Evolutionary conservation across 176 grass and related monocot genomes (phyloP), one percentile per base, ranked within the genome.

Genomic region (Triticum urartu): DNA sequence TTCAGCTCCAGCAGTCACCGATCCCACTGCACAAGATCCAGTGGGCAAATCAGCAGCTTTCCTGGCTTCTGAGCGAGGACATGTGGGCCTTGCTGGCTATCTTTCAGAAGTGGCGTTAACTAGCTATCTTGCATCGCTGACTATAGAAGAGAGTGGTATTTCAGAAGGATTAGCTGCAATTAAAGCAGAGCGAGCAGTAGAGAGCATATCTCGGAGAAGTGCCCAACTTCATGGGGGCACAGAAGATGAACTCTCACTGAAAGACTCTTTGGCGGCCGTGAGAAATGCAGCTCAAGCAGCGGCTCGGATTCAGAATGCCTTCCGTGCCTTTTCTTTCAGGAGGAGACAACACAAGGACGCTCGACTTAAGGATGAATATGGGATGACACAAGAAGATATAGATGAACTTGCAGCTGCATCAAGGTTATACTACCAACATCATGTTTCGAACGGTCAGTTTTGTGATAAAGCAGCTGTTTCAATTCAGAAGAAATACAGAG

Each of bases 251-350:
- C 89, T 93, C 86, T 92, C 97, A 38, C 70, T 99, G 63, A 96
- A 94, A 81, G 94, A 99, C 68, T 99, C 94, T 87, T 84, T 99
- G 77, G 94, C 94, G 78, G 97, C 97, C n/a, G 97, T 99, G 21
- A 99, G 97, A 90, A 99, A 99, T 75, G 79, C 81, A 62, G 79
- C 97, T 68, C 94, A 96, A 88, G 97, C 97, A 67, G 97, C 97
- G 2, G 97, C 97, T 34, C 94, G 92, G 58, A 99, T 99, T 86
- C 94, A 99, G 82, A 93, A 90, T 88, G 97, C 97, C 56, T 99
- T 99, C 73, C 97, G 97, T 83, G 90, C 83, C 4, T 95, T 95
- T 79, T 99, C 97, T 64, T 99, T 99, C 69, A 97, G 87, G 85
- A 96, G 87, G 87, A 97, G 94, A 80, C 88, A 91, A 38, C 76